Percentiles rank a stretch among this genome's conserved stretches.
Evolutionary conservation across 441 rosid genomes (phyloP).

Genomic region (Raphanus hybrid): DNA sequence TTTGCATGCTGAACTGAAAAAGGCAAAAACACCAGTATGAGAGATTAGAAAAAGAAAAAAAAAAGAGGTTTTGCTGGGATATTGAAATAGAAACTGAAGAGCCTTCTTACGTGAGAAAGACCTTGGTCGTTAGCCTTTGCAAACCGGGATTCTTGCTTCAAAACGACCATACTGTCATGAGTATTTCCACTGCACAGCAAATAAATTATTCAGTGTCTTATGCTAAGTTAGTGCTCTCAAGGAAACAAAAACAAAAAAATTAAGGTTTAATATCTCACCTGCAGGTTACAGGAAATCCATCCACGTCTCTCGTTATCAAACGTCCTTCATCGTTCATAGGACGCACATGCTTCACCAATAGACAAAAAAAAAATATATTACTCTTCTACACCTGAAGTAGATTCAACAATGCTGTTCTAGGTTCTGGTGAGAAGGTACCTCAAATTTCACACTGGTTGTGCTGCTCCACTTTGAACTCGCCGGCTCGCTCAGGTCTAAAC

Average conservation of each 20-base stretch:
- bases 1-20: constrained; percentile 80
- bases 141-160: constrained; percentile 93
- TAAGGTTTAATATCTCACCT: constrained; percentile 53
- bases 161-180: constrained; percentile 84
- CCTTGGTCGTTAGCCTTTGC: constrained; percentile 76
- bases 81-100: constrained; percentile 23
- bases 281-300: constrained; percentile 88
- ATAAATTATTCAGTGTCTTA: too few relatives aligned
- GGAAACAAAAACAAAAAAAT: not conserved
- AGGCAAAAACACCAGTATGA: constrained; percentile 31
- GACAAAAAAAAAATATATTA: not conserved
- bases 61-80: not conserved
- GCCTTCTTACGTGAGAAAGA: constrained; percentile 76
- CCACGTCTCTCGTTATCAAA: constrained; percentile 77
- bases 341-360: constrained; percentile 66
- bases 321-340: constrained; percentile 86
- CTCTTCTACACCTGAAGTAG: constrained; percentile 26
- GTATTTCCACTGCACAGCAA: constrained; percentile 71
- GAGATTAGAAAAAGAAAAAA: not conserved
- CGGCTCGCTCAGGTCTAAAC: constrained; percentile 86
- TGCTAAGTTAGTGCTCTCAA: too few relatives aligned
- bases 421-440: constrained; percentile 49
- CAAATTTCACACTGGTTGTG: constrained; percentile 86
- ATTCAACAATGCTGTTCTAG: not conserved
- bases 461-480: constrained; percentile 85